Evolutionary conservation across 148 eudicot genomes (phyloP), one percentile per base, ranked within the genome.

Genomic region (Dysphania ambrosioides): DNA sequence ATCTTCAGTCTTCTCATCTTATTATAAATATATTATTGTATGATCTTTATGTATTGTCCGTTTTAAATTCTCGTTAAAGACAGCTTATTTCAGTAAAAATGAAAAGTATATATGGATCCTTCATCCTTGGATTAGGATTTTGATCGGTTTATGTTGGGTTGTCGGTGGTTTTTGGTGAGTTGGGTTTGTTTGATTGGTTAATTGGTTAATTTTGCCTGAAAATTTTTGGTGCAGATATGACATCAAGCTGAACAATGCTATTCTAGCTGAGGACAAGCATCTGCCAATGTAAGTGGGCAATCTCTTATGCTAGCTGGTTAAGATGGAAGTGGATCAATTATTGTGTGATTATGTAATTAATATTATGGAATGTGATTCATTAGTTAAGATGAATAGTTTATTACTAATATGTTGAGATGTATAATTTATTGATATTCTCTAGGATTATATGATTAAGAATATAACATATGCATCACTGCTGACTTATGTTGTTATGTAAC

Each of bases 211-310:
- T 34, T 60, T 60, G 2, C 6, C 5, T 6, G 18, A 27, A 1
- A 12, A 10, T 60, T 30, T 40, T 34, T 40, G 70, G 23, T 72
- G 66, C 31, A 58, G 73, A 23, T 71, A 71, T 71, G 73, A 71
- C 27, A 71, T 71, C 27, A 71, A 71, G 12, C 10, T 71, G 26
- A 71, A 71, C 59, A 71, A 71, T 71, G 73, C 60, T 18, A 71
- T 71, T 34, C 73, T 71, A 10, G 73, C 73, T 49, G 73, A 71
- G 23, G 73, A 71, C 2, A 71, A 71, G 4, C 60, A 71, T 55
- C 7, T 51, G 60, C 73, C 73, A 11, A 71, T 71, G 73, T 70
- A 55, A 70, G 61, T 70, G 8, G 31, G 13, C 41, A 23, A 27
- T 68, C 67, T 66, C 75, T 51, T 51, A 21, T n/a, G 49, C n/a